Base-by-base conservation (phyloP, 2,329 filamentous ascomycete species). In the Colletotrichum acutatum region DNA sequence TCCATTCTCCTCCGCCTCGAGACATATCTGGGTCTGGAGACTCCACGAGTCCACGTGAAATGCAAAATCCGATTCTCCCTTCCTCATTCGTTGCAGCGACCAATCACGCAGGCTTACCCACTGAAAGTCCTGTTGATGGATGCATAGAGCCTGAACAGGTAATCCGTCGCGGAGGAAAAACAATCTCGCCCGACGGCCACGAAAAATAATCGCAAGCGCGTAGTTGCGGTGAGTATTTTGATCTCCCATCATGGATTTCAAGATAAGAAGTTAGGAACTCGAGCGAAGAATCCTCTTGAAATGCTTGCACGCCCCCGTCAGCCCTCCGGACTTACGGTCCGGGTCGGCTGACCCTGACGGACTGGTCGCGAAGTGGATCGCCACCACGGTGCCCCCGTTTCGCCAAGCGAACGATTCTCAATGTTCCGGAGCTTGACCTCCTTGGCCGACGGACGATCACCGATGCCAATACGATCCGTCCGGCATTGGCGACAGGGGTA, bases 11-110 rank as follows among this genome's bases (percentile, higher is more conserved):
- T 62, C 42, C 6, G 14, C 19, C 56, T 22, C 5, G 26, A 26
- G 34, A 46, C 22, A 22, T 61, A 19, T 34, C 24, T 53, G 34
- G 53, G 46, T 16, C 37, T 42, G 37, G 37, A 42, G 37, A 42
- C 14, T 42, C 37, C 37, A 42, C 37, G 60, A 65, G 19, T 52
- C 46, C 63, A 71, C 56, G 63, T 61, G 63, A 54, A 54, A 24
- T n/a, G 49, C 7, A 46, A 49, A 32, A 19, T 32, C 9, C n/a
- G 42, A 49, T 34, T 53, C 12, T 26, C 12, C 57, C 26, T 68
- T 49, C 56, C 32, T 9, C 24, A 60, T 56, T 8, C 42, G 46
- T 53, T 32, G 24, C 61, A n/a, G 22, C 30, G 28, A 49, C 68
- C 54, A 66, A 66, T 70, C 42, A 30, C 9, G 14, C 42, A 9